Base-by-base conservation (phyloP, 768 basidiomycete genomes). In the Lentinula boryana region DNA sequence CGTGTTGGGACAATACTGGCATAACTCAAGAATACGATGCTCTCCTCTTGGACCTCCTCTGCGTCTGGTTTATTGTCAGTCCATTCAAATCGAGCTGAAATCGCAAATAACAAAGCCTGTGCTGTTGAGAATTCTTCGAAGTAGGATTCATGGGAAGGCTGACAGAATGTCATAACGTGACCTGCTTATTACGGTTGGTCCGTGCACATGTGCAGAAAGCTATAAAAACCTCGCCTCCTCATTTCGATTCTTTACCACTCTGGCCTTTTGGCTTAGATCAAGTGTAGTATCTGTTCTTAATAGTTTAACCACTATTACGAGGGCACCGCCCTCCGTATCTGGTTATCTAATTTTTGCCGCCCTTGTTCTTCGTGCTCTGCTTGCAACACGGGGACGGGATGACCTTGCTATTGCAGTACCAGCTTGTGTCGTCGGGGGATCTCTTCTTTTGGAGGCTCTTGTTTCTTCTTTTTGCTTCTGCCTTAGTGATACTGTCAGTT, bases 251-350 rank as follows among this genome's bases (percentile, higher is more conserved):
- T 43, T 86, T 80, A 88, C 87, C 88, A 88, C 88, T 89, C 88
- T 89, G 88, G 88, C 87, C 88, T 89, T 88, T 89, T 91, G 89
- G 89, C 89, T 91, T 91, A 90, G 89, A 91, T 91, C 89, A 91
- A 91, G 89, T 91, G 89, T 91, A 91, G 89, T 91, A 92, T 91
- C 89, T 91, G 89, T 91, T 90, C 88, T 62, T 62, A 58, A 59
- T 59, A 62, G 62, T 62, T 58, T 62, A 62, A 62, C 57, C 62
- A 59, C 62, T 62, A 59, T 27, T 27, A 27, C 27, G 27, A 27
- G 27, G 27, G 27, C 3, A 27, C 27, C 27, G 27, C 27, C 27
- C 27, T 27, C 27, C 27, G 27, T 27, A 27, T 27, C 4, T 27
- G 27, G 27, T 27, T 27, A 27, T 27, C 27, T 27, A 27, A 27